A percentile compares a stretch with the other conserved stretches of the same genome.
Conservation (phyloP, 805 yeast genomes). For the Saturnispora silvae region DNA sequence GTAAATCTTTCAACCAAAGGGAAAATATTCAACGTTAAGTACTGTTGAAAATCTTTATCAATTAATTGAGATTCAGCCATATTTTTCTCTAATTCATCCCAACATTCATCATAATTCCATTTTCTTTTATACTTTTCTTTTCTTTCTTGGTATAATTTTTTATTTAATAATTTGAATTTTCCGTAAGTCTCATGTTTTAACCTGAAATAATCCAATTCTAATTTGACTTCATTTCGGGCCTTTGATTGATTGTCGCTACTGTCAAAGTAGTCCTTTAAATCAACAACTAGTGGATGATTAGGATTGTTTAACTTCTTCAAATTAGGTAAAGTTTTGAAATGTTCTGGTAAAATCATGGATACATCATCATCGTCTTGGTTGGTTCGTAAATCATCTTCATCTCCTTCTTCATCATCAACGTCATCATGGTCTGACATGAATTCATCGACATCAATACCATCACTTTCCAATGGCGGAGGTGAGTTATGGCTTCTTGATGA, state of each 20-base stretch:
- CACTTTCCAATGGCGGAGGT: conserved; percentile 26
- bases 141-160: conserved; percentile 17
- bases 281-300: conserved; percentile 8
- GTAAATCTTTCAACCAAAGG: conserved; percentile 91
- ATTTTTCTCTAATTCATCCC: conserved; percentile 26
- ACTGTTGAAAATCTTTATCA: conserved; percentile 29
- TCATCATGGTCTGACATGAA: conserved; percentile 18
- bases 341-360: neutral
- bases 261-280: conserved; percentile 17
- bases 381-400: neutral
- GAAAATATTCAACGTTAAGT: conserved; percentile 55
- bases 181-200: conserved; percentile 22
- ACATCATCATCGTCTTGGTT: neutral
- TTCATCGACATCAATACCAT: conserved; percentile 19
- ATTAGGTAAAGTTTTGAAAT: conserved; percentile 7
- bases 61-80: conserved; percentile 16
- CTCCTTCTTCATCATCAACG: conserved; percentile 1
- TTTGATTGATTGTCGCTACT: conserved; percentile 17
- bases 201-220: conserved; percentile 21
- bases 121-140: conserved; percentile 21
- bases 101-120: conserved; percentile 35
- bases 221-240: conserved; percentile 22
- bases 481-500: conserved; percentile 35
- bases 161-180: conserved; percentile 20
- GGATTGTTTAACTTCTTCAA: conserved; percentile 1